phyloP scores from a whole-genome alignment of 441 rosid species.

The Populus hybrid region DNA sequence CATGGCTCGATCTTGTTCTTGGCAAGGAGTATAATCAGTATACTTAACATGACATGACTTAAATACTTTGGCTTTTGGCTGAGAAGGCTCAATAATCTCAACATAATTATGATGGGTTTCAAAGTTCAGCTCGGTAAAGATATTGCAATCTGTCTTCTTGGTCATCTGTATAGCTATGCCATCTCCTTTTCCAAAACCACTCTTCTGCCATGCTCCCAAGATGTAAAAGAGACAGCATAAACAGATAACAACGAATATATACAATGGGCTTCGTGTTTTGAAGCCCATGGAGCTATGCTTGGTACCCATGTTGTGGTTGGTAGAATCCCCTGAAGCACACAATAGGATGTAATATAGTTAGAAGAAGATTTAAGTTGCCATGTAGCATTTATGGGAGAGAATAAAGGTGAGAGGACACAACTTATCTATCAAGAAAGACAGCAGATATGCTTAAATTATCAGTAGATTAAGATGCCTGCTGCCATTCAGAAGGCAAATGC shows the following conservation, averaged over 20 bases:
- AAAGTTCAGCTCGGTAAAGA: conserved; percentile 47
- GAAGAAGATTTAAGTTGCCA: neutral
- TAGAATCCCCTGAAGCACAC: conserved; percentile 25
- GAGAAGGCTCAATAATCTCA: conserved; percentile 5
- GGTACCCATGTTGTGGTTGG: conserved; percentile 43
- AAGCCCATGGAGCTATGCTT: conserved; percentile 47
- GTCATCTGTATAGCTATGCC: conserved; percentile 65
- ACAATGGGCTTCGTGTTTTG: conserved; percentile 56
- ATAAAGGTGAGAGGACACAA: neutral
- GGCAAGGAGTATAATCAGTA: conserved; percentile 78
- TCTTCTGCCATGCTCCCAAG: conserved; percentile 94
- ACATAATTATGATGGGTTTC: conserved; percentile 25
- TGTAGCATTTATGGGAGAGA: neutral
- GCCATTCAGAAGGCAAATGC: too few species aligned
- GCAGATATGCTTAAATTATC: neutral
- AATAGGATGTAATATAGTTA: neutral
- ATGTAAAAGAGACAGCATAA: conserved; percentile 85
- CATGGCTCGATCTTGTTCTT: conserved; percentile 65
- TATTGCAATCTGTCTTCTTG: conserved; percentile 60
- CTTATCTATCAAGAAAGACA: neutral
- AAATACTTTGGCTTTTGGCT: conserved; percentile 28
- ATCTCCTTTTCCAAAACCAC: conserved; percentile 92
- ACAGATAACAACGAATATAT: conserved; percentile 65
- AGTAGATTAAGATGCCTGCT: neutral
- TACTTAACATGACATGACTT: conserved; percentile 42